Percentiles rank a stretch among this genome's conserved stretches.
phyloP scores from a whole-genome alignment of 1,139 yeast species.

The Candida pseudoviswanathii region DNA sequence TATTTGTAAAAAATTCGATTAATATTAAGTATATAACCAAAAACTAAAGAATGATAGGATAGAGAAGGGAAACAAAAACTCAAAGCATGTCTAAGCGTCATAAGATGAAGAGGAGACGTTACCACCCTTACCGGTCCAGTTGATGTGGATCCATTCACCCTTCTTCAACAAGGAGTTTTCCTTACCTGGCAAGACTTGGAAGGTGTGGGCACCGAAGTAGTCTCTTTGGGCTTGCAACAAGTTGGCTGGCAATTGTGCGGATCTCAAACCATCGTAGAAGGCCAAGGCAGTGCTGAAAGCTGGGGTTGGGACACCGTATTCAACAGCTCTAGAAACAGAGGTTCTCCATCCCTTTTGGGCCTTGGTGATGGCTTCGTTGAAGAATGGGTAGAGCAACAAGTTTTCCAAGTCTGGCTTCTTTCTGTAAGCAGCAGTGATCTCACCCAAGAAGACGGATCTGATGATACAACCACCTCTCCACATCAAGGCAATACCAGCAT shows the following conservation, averaged over 20 bases:
- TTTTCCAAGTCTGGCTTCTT: conserved; percentile 91
- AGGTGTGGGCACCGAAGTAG: conserved; percentile 99
- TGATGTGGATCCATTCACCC: conserved; percentile 85
- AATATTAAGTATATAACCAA: neutral
- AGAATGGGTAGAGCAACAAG: conserved; percentile 94
- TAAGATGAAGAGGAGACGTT: conserved; percentile 93
- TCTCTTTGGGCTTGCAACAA: conserved; percentile 99
- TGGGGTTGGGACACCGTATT: conserved; percentile 94
- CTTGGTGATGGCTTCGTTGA: conserved; percentile 84
- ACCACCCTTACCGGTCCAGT: conserved; percentile 99
- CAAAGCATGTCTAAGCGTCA: conserved; percentile 62
- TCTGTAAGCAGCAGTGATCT: conserved; percentile 95
- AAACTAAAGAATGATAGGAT: neutral
- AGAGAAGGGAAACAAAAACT: neutral
- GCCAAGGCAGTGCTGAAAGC: conserved; percentile 96
- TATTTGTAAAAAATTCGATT: neutral
- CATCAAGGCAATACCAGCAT: conserved; percentile 98
- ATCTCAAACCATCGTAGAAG: conserved; percentile 99
- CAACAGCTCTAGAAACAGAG: conserved; percentile 74
- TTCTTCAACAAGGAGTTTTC: conserved; percentile 77
- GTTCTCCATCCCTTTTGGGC: conserved; percentile 98
- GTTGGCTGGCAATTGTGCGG: conserved; percentile 94
- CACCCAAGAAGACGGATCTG: conserved; percentile 97
- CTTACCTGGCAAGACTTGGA: conserved; percentile 87
- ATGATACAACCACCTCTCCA: conserved; percentile 99